These are phyloP conservation scores for Moesziomyces aphidis DNA, from an alignment of 1,284 basidiomycete genomes.

Conservation along the genomic window DNA sequence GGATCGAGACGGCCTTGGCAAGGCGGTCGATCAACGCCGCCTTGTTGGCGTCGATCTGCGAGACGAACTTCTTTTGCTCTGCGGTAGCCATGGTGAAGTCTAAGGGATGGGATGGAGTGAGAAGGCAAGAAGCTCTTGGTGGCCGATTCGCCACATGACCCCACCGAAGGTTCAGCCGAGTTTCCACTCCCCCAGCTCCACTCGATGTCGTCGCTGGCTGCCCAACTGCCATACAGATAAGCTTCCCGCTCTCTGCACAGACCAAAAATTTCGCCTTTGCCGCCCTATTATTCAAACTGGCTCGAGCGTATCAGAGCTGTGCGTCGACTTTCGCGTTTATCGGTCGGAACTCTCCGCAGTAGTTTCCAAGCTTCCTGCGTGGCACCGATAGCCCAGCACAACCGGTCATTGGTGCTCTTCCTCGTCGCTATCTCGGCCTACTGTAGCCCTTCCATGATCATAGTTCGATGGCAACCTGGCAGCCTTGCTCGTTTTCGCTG, in stretches of 20 bases:
- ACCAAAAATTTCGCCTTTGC: constrained; percentile 4
- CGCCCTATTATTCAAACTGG: not conserved
- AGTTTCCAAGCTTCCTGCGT: constrained; percentile 2
- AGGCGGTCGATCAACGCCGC: constrained; percentile 58
- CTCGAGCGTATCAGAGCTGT: constrained; percentile 1
- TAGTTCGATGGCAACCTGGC: no score
- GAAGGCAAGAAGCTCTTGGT: not conserved
- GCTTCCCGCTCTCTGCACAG: constrained; percentile 4
- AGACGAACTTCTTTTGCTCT: constrained; percentile 56
- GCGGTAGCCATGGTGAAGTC: constrained; percentile 38
- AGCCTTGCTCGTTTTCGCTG: no score
- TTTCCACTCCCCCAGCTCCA: not conserved
- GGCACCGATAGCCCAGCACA: constrained; percentile 1
- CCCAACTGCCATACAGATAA: not conserved
- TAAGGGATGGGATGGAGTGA: not conserved
- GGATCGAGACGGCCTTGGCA: constrained; percentile 64
- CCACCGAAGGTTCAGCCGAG: not conserved
- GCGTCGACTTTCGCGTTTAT: not conserved
- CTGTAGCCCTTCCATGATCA: no score
- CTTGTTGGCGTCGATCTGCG: constrained; percentile 65
- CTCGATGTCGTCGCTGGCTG: not conserved
- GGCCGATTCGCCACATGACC: constrained; percentile 19
- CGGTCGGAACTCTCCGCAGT: not conserved
- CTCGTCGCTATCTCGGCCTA: no score
- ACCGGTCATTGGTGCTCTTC: not conserved